Percentiles rank a stretch among this genome's conserved stretches.
phyloP scores from a whole-genome alignment of 164 flowering plant genomes.

The Litsea cubeba region DNA sequence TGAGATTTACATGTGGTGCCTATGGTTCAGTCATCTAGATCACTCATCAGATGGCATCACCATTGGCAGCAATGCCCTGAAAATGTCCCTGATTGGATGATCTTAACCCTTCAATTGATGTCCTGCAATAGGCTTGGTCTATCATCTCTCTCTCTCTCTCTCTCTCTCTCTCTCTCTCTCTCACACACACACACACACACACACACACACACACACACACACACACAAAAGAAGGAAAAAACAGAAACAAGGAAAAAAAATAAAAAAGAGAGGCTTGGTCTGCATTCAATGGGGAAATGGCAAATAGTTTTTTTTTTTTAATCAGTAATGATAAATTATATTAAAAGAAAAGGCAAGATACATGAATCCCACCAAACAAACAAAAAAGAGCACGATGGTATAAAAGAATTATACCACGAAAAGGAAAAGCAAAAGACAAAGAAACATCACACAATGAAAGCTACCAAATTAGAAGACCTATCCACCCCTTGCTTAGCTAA shows the following conservation, averaged over 20 bases:
- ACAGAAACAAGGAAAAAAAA: background rate
- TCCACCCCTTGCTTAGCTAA: too few species aligned
- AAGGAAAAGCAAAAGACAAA: too few species aligned
- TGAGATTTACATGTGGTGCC: background rate
- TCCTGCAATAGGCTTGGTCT: background rate
- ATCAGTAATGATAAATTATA: too few species aligned
- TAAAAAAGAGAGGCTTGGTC: background rate
- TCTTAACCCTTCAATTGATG: background rate
- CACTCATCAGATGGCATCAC: background rate
- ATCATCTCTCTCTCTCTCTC: background rate
- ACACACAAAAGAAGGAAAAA: too few species aligned
- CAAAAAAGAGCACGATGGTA: too few species aligned
- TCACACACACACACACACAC: too few species aligned
- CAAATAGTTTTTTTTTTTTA: too few species aligned
- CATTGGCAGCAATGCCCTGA: background rate
- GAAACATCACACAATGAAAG: too few species aligned
- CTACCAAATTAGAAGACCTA: too few species aligned
- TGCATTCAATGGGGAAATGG: background rate
- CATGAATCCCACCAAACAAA: too few species aligned
- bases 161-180: background rate
- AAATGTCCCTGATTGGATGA: background rate
- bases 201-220: accelerated
- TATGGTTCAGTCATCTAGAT: background rate
- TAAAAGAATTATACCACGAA: too few species aligned
- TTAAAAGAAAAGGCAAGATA: too few species aligned